Percentiles rank a stretch among this genome's conserved stretches.
Conservation (phyloP, 139 green algal species). For the Coelastrella sp. region DNA sequence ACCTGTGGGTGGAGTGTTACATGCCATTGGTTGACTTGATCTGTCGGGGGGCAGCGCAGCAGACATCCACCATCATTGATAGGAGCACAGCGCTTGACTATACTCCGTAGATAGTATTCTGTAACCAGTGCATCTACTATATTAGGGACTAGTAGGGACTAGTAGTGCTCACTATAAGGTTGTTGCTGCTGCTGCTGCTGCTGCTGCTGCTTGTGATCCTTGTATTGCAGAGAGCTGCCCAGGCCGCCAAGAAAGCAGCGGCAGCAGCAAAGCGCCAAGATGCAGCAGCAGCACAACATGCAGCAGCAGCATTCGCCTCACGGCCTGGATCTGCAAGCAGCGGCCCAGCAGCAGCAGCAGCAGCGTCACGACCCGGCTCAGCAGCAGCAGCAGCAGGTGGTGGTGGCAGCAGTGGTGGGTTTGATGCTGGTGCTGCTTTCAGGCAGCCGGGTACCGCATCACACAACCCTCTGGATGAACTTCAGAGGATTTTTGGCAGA, state of each 20-base stretch:
- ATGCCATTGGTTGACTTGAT: no score
- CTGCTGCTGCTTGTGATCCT: background rate
- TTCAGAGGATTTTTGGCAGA: background rate
- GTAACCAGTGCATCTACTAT: no score
- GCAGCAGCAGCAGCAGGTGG: background rate
- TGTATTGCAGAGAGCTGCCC: background rate
- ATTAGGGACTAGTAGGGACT: no score
- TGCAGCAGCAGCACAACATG: background rate
- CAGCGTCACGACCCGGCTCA: background rate
- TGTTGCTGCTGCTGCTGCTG: background rate
- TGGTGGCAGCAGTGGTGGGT: background rate
- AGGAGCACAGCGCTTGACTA: no score
- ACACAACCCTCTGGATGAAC: slow-evolving; percentile 14
- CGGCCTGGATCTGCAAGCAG: background rate
- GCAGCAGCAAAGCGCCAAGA: slow-evolving; percentile 22
- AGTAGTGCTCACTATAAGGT: background rate
- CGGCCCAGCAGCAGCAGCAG: background rate
- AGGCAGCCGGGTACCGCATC: slow-evolving; percentile 7
- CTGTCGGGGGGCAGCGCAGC: no score
- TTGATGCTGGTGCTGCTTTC: slow-evolving; percentile 24
- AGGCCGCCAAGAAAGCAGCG: slow-evolving; percentile 2
- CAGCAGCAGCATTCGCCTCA: slow-evolving; percentile 19
- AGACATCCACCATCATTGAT: no score
- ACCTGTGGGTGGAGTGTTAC: no score
- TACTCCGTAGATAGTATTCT: no score